Evolutionary conservation across 1,284 basidiomycete species (phyloP).

Genomic region (Flammula alnicola): DNA sequence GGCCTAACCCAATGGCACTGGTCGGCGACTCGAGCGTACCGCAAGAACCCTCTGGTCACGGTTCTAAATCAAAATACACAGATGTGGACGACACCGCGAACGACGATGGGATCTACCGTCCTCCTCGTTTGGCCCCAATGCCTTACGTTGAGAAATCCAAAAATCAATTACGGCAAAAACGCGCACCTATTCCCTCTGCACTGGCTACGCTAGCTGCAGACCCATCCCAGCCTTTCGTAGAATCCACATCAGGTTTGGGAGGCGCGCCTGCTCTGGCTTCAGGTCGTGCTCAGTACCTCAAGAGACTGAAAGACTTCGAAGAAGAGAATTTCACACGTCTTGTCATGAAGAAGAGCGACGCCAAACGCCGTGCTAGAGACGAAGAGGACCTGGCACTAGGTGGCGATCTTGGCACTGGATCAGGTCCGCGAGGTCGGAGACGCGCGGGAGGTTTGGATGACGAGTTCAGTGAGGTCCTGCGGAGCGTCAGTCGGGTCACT

Average conservation of each 20-base stretch:
- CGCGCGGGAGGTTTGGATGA: constrained; percentile 81
- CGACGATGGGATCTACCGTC: constrained; percentile 80
- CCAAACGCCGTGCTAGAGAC: constrained; percentile 77
- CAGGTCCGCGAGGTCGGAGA: constrained; percentile 50
- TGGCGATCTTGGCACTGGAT: constrained; percentile 50
- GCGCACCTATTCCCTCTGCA: constrained; percentile 67
- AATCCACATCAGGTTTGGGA: constrained; percentile 83
- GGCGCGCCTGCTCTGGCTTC: constrained; percentile 61
- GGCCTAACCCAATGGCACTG: constrained; percentile 82
- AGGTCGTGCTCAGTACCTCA: constrained; percentile 76
- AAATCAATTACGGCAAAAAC: constrained; percentile 49
- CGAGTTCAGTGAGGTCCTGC: constrained; percentile 83
- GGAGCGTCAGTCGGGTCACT: constrained; percentile 51
- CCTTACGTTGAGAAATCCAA: constrained; percentile 81
- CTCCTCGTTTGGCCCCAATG: constrained; percentile 91
- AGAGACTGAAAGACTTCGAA: constrained; percentile 89
- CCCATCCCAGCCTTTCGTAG: constrained; percentile 65
- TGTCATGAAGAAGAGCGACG: constrained; percentile 91
- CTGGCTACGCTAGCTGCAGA: constrained; percentile 74
- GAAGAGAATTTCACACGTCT: constrained; percentile 95
- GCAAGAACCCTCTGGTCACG: constrained; percentile 28
- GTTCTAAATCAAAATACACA: constrained; percentile 32
- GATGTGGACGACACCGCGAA: constrained; percentile 34
- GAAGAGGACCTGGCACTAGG: constrained; percentile 95
- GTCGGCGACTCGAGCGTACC: constrained; percentile 38